Evolutionary conservation across 148 eudicot species (phyloP).

Genomic region (Rhododendron vialii): DNA sequence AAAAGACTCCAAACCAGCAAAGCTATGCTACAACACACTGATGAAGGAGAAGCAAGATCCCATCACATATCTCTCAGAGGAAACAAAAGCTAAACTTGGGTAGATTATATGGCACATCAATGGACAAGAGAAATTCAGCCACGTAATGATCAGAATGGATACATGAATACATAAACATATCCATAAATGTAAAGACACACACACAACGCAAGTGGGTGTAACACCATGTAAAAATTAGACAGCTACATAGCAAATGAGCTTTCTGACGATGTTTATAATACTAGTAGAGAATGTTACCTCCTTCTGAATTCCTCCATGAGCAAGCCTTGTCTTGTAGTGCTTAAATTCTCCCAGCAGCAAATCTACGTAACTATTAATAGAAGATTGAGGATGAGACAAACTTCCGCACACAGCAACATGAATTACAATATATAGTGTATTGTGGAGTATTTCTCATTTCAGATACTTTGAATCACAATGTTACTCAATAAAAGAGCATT

Average conservation of each 20-base stretch:
- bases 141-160: background rate
- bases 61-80: background rate
- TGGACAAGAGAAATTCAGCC: background rate
- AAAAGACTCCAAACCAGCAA: background rate
- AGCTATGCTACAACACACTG: background rate
- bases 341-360: constrained; percentile 89
- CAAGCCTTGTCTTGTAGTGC: constrained; percentile 86
- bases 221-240: background rate
- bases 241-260: background rate
- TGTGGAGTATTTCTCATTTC: background rate
- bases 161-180: background rate
- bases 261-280: background rate
- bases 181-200: background rate
- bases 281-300: constrained; percentile 45
- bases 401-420: background rate
- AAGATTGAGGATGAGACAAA: constrained; percentile 17
- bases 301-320: constrained; percentile 76
- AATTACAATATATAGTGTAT: background rate
- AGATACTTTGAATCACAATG: background rate
- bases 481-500: background rate
- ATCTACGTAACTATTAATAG: constrained; percentile 74
- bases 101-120: background rate
- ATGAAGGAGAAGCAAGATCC: background rate
- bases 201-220: background rate
- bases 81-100: background rate